Conservation (phyloP, 805 yeast genomes). For the Ogataea populi-albae region DNA sequence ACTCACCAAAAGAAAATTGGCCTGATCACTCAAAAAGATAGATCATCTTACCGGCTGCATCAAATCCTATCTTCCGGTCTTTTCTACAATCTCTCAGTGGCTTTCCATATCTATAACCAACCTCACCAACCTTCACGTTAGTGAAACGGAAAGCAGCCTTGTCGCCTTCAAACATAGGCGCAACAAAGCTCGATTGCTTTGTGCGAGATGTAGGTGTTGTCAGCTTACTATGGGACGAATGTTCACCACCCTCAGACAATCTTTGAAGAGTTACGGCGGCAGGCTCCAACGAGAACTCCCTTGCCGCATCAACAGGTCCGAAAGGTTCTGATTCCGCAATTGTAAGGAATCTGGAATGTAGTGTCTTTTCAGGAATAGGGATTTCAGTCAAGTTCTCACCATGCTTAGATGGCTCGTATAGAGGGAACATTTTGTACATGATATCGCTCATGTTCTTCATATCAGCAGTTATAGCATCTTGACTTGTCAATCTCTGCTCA, state of each 20-base stretch:
- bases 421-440: slow-evolving; percentile 80
- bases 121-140: slow-evolving; percentile 74
- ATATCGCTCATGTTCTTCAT: slow-evolving; percentile 55
- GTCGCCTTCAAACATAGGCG: slow-evolving; percentile 66
- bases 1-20: not conserved
- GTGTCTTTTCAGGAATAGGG: slow-evolving; percentile 82
- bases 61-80: slow-evolving; percentile 72
- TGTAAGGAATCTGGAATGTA: slow-evolving; percentile 77
- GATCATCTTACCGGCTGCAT: slow-evolving; percentile 58
- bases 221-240: slow-evolving; percentile 33
- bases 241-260: slow-evolving; percentile 59
- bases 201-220: slow-evolving; percentile 25
- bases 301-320: slow-evolving; percentile 94
- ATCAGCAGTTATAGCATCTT: slow-evolving; percentile 55
- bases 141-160: slow-evolving; percentile 70
- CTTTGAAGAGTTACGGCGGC: slow-evolving; percentile 74
- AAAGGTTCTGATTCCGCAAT: slow-evolving; percentile 94
- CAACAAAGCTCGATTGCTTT: slow-evolving; percentile 43
- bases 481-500: slow-evolving; percentile 57
- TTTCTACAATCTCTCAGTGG: slow-evolving; percentile 85
- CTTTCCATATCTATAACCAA: slow-evolving; percentile 91
- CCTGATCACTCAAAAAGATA: slow-evolving; percentile 27
- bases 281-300: slow-evolving; percentile 78
- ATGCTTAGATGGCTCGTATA: slow-evolving; percentile 46
- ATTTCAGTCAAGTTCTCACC: slow-evolving; percentile 89